Evolutionary conservation across 345 rosid genomes (phyloP).

Genomic region (Euphorbia peplus): DNA sequence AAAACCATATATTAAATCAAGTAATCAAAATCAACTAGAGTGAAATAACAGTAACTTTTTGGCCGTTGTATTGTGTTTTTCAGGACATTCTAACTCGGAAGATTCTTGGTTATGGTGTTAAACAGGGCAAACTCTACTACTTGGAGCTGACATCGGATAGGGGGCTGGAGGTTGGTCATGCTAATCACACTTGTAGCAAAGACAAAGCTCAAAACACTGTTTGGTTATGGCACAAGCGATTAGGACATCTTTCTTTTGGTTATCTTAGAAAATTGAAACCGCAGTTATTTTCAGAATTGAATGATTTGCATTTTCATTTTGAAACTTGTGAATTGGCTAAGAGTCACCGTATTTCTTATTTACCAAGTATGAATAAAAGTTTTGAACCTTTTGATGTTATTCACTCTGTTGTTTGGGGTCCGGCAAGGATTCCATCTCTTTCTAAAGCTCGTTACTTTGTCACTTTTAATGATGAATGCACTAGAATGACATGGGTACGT

Average conservation of each 20-base stretch:
- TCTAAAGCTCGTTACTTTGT: constrained; percentile 2
- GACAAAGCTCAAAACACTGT: not conserved
- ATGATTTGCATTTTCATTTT: not conserved
- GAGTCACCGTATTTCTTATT: not conserved
- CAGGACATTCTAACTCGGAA: constrained; percentile 6
- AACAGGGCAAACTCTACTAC: constrained; percentile 5
- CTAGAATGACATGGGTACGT: not conserved
- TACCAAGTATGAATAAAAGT: constrained; percentile 1
- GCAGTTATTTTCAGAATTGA: not conserved
- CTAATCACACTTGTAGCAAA: not conserved
- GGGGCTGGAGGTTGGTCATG: not conserved
- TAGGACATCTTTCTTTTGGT: not conserved
- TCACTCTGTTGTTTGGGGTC: constrained; percentile 3
- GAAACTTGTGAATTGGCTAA: not conserved
- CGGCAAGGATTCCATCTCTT: not conserved
- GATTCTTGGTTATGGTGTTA: constrained; percentile 15
- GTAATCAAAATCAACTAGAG: too few relatives aligned
- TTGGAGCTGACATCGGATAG: not conserved
- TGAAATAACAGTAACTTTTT: too few relatives aligned
- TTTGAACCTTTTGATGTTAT: not conserved
- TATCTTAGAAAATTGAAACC: not conserved
- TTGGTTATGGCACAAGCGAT: constrained; percentile 1
- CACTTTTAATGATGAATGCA: not conserved
- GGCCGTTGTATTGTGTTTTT: not conserved
- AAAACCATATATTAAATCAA: too few relatives aligned